Evolutionary conservation across 371 early-diverging fungal genomes (phyloP).

Genomic region (Saksenaea oblongispora): DNA sequence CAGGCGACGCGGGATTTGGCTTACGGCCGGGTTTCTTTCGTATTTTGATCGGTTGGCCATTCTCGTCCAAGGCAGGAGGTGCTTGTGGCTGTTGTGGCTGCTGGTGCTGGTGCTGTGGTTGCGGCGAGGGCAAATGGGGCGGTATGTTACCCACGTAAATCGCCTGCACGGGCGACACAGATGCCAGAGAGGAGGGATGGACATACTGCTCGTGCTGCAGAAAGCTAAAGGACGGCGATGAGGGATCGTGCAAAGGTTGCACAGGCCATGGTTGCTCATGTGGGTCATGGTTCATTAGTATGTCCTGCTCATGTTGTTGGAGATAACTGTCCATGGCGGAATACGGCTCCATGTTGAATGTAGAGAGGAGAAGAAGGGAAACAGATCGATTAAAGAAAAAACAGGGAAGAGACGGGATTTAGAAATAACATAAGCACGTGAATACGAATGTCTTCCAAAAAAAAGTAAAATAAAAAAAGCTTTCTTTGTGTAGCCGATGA

Average conservation of each 20-base stretch:
- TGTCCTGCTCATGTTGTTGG: background rate
- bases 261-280: background rate
- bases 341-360: background rate
- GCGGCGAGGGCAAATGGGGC: background rate
- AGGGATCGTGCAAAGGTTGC: background rate
- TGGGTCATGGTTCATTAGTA: background rate
- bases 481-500: background rate
- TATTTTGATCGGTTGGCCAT: constrained; percentile 23
- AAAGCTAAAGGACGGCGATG: constrained; percentile 1
- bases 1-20: constrained; percentile 61
- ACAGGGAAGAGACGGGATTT: constrained; percentile 12
- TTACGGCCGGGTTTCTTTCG: constrained; percentile 78
- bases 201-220: background rate
- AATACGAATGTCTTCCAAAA: constrained; percentile 8
- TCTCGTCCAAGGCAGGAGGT: background rate
- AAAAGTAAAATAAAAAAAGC: background rate
- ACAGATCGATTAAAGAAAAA: background rate
- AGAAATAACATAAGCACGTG: constrained; percentile 15
- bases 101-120: constrained; percentile 13
- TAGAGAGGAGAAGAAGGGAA: background rate
- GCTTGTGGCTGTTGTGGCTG: background rate
- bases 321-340: background rate
- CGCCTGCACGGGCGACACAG: constrained; percentile 5
- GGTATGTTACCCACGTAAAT: constrained; percentile 26
- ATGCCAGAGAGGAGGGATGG: background rate